Percentiles rank a stretch among this genome's conserved stretches.
Conservation (phyloP, 345 rosid genomes). For the Psidium guajava region DNA sequence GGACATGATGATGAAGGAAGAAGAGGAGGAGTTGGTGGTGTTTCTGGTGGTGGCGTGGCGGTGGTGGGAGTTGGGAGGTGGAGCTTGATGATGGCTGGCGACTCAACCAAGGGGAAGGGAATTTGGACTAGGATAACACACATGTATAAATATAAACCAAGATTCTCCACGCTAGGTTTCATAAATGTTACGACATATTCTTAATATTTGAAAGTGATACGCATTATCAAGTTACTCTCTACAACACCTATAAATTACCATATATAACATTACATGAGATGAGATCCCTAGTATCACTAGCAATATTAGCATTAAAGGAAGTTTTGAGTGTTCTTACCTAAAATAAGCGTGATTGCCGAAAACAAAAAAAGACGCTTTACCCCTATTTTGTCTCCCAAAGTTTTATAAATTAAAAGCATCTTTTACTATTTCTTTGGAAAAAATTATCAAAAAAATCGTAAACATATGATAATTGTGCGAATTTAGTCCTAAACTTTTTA, state of each 20-base stretch:
- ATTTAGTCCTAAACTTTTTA: too few relatives aligned
- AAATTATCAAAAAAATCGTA: too few relatives aligned
- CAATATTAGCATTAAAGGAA: neutral
- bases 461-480: too few relatives aligned
- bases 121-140: neutral
- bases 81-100: neutral
- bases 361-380: neutral
- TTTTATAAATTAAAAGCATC: neutral
- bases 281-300: neutral
- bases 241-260: neutral
- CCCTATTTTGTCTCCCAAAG: neutral
- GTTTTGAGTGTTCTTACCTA: neutral
- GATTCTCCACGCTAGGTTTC: neutral
- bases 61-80: neutral
- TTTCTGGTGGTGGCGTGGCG: neutral
- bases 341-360: neutral
- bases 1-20: neutral
- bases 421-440: neutral
- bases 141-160: neutral
- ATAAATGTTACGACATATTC: neutral
- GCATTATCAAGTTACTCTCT: neutral
- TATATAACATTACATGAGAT: neutral
- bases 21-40: neutral
- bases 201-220: neutral
- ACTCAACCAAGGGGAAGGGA: neutral